These are phyloP conservation scores for Grigorovia humatica DNA, from an alignment of 805 yeast species.

Conservation along the genomic window DNA sequence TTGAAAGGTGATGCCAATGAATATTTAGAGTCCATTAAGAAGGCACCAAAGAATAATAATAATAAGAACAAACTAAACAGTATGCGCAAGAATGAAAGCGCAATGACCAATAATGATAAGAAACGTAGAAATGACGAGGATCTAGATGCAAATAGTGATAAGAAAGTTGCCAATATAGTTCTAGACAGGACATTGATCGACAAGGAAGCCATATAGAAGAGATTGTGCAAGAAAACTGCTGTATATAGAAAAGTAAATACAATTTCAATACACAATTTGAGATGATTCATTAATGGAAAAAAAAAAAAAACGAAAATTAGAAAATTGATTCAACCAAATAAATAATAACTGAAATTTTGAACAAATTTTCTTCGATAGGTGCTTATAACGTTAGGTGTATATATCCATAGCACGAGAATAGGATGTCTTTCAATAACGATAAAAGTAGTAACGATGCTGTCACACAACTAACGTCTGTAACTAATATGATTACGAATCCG, in stretches of 20 bases:
- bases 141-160: not conserved
- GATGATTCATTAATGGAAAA: conserved; percentile 2
- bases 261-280: not conserved
- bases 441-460: not conserved
- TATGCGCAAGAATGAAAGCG: not conserved
- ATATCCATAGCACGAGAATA: too few relatives aligned
- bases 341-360: too few relatives aligned
- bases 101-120: not conserved
- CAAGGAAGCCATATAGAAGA: not conserved
- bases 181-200: not conserved
- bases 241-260: not conserved
- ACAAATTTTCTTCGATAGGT: too few relatives aligned
- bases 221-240: not conserved
- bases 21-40: conserved; percentile 7
- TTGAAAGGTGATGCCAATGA: conserved; percentile 14
- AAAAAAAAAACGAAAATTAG: too few relatives aligned
- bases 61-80: not conserved
- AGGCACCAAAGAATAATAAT: conserved; percentile 5
- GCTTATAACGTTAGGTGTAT: too few relatives aligned
- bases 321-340: not conserved
- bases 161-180: not conserved
- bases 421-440: not conserved
- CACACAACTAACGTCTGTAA: conserved; percentile 36
- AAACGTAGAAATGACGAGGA: not conserved
- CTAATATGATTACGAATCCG: conserved; percentile 49